Conservation (phyloP, 2,329 filamentous ascomycete genomes). For the Pseudofabraea citricarpa region DNA sequence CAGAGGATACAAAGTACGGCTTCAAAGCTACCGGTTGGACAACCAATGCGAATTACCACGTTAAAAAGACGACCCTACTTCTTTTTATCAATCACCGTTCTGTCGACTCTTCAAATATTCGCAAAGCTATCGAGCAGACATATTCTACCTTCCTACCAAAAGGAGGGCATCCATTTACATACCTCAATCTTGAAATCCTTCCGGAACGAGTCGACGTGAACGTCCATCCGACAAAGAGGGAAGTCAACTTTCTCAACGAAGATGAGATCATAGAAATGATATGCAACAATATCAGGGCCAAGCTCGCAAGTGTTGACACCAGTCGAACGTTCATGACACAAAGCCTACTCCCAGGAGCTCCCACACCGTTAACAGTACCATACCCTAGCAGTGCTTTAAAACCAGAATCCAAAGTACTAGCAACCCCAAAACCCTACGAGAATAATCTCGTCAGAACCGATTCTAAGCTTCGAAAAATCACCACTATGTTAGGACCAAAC, state of each 20-base stretch:
- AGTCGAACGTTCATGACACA: slow-evolving; percentile 95
- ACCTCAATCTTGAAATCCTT: slow-evolving; percentile 88
- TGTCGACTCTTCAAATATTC: slow-evolving; percentile 84
- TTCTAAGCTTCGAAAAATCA: slow-evolving; percentile 86
- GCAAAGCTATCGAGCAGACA: slow-evolving; percentile 85
- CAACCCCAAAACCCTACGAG: slow-evolving; percentile 60
- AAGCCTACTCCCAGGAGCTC: slow-evolving; percentile 71
- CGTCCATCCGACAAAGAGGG: slow-evolving; percentile 92
- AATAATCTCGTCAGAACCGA: slow-evolving; percentile 91
- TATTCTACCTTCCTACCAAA: slow-evolving; percentile 88
- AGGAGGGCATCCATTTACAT: slow-evolving; percentile 88
- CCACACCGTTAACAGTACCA: slow-evolving; percentile 28
- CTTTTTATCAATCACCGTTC: slow-evolving; percentile 96
- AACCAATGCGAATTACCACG: slow-evolving; percentile 91
- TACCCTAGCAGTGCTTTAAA: slow-evolving; percentile 9
- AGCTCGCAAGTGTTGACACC: slow-evolving; percentile 82
- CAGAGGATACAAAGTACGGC: slow-evolving; percentile 71
- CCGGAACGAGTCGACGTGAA: slow-evolving; percentile 93
- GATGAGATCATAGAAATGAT: slow-evolving; percentile 90
- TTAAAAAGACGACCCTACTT: slow-evolving; percentile 81
- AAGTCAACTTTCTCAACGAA: slow-evolving; percentile 96
- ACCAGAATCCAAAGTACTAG: slow-evolving; percentile 14
- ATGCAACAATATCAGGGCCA: slow-evolving; percentile 72
- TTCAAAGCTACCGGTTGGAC: slow-evolving; percentile 78
- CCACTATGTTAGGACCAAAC: slow-evolving; percentile 78